A percentile compares a stretch with the other conserved stretches of the same genome.
Conservation (phyloP, 2,329 filamentous ascomycete species). For the Periconia sp. region DNA sequence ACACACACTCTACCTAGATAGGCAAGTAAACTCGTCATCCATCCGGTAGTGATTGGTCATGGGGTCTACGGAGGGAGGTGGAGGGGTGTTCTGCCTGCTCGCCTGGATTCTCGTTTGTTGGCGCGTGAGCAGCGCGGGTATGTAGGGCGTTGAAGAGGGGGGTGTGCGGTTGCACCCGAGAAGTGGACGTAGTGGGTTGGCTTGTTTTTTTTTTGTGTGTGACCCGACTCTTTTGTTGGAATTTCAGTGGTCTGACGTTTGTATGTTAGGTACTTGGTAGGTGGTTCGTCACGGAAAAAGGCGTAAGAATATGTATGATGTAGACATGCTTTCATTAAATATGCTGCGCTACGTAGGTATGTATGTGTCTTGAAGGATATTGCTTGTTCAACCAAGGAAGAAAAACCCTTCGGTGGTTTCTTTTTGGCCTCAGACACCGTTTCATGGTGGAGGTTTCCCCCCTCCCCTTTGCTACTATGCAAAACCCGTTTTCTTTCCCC, state of each 20-base stretch:
- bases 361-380: not conserved
- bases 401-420: not conserved
- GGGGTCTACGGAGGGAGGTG: too few species aligned
- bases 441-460: slow-evolving; percentile 19
- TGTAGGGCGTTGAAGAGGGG: not conserved
- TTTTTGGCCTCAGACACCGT: slow-evolving; percentile 26
- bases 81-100: not conserved
- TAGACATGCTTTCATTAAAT: too few species aligned
- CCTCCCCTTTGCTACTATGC: not conserved
- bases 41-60: too few species aligned
- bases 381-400: not conserved
- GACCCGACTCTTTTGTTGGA: too few species aligned
- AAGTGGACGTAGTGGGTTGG: not conserved
- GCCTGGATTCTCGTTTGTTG: not conserved
- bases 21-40: too few species aligned
- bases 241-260: too few species aligned
- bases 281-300: too few species aligned
- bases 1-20: too few species aligned
- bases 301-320: too few species aligned
- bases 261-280: too few species aligned
- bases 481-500: slow-evolving; percentile 12
- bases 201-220: too few species aligned
- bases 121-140: slow-evolving; percentile 8
- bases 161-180: slow-evolving; percentile 7
- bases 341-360: too few species aligned